Conservation (phyloP, 2,329 filamentous ascomycete species). For the Fusarium nelsonii region DNA sequence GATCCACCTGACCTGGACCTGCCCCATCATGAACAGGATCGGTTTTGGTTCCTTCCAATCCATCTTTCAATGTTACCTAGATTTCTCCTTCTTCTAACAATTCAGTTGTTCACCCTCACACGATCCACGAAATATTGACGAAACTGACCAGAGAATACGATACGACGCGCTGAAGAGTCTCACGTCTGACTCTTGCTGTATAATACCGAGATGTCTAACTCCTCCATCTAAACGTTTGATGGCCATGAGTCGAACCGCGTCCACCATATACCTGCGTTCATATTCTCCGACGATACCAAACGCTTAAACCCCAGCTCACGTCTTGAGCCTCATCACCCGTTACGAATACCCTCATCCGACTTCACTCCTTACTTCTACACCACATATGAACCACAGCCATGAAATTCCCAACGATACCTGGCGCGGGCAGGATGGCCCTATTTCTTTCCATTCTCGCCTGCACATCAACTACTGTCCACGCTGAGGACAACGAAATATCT, state of each 20-base stretch:
- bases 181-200: slow-evolving; percentile 2
- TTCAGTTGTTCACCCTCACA: neutral
- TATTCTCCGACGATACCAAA: slow-evolving; percentile 30
- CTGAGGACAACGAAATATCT: slow-evolving; percentile 50
- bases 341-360: neutral
- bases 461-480: slow-evolving; percentile 49
- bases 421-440: slow-evolving; percentile 22
- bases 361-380: neutral
- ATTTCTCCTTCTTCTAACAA: slow-evolving; percentile 19
- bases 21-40: slow-evolving; percentile 25
- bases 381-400: slow-evolving; percentile 18
- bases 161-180: slow-evolving; percentile 4
- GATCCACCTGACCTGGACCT: slow-evolving; percentile 4
- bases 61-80: slow-evolving; percentile 1
- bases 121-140: neutral
- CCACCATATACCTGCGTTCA: slow-evolving; percentile 32
- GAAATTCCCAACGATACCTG: slow-evolving; percentile 20
- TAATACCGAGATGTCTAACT: slow-evolving; percentile 36
- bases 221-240: slow-evolving; percentile 36
- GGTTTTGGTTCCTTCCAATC: slow-evolving; percentile 6
- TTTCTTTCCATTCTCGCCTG: slow-evolving; percentile 44
- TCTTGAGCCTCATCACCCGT: slow-evolving; percentile 11
- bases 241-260: slow-evolving; percentile 29
- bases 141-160: neutral
- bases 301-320: slow-evolving; percentile 15